Evolutionary conservation across 2,329 filamentous ascomycete genomes (phyloP), one percentile per base, ranked within the genome.

Genomic region (Fusarium nematophilum): DNA sequence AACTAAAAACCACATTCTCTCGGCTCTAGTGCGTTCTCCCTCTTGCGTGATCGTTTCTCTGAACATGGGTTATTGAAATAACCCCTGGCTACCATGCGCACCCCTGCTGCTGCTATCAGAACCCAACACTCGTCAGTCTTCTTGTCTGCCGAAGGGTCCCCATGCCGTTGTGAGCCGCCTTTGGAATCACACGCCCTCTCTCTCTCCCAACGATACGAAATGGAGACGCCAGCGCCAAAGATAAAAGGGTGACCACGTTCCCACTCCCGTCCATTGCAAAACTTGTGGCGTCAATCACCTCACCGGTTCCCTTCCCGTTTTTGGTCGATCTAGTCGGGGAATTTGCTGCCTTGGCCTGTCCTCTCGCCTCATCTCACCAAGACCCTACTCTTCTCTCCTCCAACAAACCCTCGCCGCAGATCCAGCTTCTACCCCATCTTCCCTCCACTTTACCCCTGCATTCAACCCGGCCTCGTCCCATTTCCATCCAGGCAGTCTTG

Each of bases 281-380:
- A 66, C 39, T 54, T 64, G 65, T 67, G 65, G 67, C 65, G 57
- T 61, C 50, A 55, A 68, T 67, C 64, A 68, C 65, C 50, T 70
- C 67, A 68, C 53, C 53, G 61, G 57, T 58, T 53, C 13, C 51
- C 43, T 62, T 61, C 51, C 57, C 47, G 17, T 39, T 64, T 58
- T 44, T 48, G 56, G 46, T 39, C 27, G 23, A 39, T 30, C 49
- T 42, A 44, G 34, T 65, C 57, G 53, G 53, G 51, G 45, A 55
- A 46, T 59, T 66, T 44, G 53, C 49, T 48, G 40, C 51, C 44
- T 26, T 48, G 54, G 30, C 43, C 45, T 47, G 40, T 31, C 36
- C 47, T 36, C 46, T 58, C 37, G 34, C 54, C 57, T 42, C 53
- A 50, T 64, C 59, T 48, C 34, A 44, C 42, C 57, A 44, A 43